Evolutionary conservation across 2,329 filamentous ascomycete genomes (phyloP), one percentile per base, ranked within the genome.

Genomic region (Zymoseptoria pseudotritici): DNA sequence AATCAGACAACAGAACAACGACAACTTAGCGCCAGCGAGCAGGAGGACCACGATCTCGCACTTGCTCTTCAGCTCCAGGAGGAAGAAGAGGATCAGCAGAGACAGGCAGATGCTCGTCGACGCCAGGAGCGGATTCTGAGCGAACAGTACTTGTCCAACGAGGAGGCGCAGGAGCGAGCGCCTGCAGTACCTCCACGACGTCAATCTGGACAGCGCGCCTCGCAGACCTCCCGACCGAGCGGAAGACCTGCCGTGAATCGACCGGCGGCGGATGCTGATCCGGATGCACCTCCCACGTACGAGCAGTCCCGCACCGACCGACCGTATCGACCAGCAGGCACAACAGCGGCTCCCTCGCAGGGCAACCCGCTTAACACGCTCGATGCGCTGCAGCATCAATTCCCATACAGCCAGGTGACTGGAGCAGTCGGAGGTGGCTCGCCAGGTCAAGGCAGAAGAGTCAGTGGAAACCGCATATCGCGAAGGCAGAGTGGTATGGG

Each of bases 11-110:
- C 17, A 4, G 8, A 58, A 6, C 54, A 60, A 74, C 64, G 65
- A 70, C 63, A 61, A 60, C 61, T 61, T 2, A 65, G 63, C 75
- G 80, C 64, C 80, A 87, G 75, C 82, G 95, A 78, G 85, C 79
- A 97, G 75, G 92, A 97, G 68, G 86, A 92, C 61, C 86, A 83
- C 57, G 90, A 94, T 62, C 76, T 97, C 29, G 94, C 94, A 0
- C 81, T 97, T 2, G 92, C 93, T 0, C 80, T 99, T 6, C 94
- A 97, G 71, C 82, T 97, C 1, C 93, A 97, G 72, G 94, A 97
- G 69, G 91, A 96, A 72, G 93, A 97, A 73, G 91, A 97, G 64
- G 86, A 91, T 68, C 83, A 86, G 13, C 85, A 91, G 64, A 82
- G 83, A n/a, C 77, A 74, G 58, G 75, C 84, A 55, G 82, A 85